These are phyloP conservation scores for Coniochaeta sp. DNA, from an alignment of 2,329 filamentous ascomycete species.

Conservation along the genomic window DNA sequence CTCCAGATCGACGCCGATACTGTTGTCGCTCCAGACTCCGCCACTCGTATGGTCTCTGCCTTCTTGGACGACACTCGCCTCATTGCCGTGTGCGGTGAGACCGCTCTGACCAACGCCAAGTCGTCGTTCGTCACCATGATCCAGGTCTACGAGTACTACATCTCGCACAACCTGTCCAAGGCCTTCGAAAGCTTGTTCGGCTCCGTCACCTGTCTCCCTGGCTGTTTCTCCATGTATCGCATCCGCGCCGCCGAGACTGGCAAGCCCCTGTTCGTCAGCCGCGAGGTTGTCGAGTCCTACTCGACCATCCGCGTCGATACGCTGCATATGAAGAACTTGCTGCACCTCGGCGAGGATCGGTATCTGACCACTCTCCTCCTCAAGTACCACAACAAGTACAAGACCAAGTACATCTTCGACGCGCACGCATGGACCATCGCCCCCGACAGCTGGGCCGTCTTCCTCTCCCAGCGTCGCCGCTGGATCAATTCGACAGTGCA, in stretches of 20 bases:
- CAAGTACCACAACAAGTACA: slow-evolving; percentile 88
- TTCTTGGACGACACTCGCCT: slow-evolving; percentile 88
- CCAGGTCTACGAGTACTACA: slow-evolving; percentile 99
- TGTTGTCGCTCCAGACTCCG: slow-evolving; percentile 81
- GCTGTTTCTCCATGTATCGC: slow-evolving; percentile 99
- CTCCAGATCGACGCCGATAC: slow-evolving; percentile 97
- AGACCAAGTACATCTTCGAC: slow-evolving; percentile 92
- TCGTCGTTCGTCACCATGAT: slow-evolving; percentile 96
- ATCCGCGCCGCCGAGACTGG: slow-evolving; percentile 90
- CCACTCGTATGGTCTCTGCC: slow-evolving; percentile 82
- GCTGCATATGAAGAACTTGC: slow-evolving; percentile 95
- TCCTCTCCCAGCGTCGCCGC: slow-evolving; percentile 94
- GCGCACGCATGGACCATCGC: slow-evolving; percentile 97
- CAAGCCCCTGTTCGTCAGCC: slow-evolving; percentile 93
- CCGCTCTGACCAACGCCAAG: slow-evolving; percentile 86
- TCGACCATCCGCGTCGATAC: slow-evolving; percentile 93
- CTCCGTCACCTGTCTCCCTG: slow-evolving; percentile 92
- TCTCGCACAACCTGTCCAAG: slow-evolving; percentile 94
- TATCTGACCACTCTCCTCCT: slow-evolving; percentile 91
- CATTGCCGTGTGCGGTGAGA: slow-evolving; percentile 94
- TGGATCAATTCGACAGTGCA: slow-evolving; percentile 99
- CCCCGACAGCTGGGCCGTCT: slow-evolving; percentile 87
- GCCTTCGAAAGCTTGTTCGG: slow-evolving; percentile 97
- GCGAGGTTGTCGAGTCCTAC: slow-evolving; percentile 82
- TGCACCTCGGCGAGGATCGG: slow-evolving; percentile 95